Conservation (phyloP, 495 filamentous ascomycete genomes). For the Aspergillus baeticus region DNA sequence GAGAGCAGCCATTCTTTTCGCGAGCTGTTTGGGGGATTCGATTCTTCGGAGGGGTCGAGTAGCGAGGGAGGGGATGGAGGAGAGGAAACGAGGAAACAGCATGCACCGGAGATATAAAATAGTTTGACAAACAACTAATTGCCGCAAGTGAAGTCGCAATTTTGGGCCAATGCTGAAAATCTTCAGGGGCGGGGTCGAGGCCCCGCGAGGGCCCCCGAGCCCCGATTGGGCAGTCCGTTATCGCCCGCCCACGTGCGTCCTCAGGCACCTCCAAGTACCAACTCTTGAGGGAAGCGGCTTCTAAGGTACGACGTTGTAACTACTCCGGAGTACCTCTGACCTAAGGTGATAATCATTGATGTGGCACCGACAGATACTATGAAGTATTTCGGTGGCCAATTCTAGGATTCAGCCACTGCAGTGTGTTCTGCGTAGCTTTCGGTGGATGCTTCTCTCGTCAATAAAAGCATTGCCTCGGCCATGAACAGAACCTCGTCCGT, state of each 20-base stretch:
- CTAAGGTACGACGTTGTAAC: too few relatives aligned
- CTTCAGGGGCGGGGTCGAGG: not conserved
- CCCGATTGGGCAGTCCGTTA: not conserved
- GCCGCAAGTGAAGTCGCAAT: slow-evolving; percentile 1
- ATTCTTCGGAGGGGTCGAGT: slow-evolving; percentile 34
- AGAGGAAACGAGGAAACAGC: slow-evolving; percentile 22
- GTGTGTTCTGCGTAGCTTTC: too few relatives aligned
- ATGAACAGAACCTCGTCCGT: too few relatives aligned
- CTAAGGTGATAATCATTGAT: too few relatives aligned
- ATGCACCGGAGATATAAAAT: slow-evolving; percentile 14
- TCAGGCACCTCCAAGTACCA: slow-evolving; percentile 2
- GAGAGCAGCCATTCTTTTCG: slow-evolving; percentile 54
- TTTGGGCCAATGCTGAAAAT: not conserved
- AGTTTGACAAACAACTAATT: not conserved
- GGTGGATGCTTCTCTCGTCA: too few relatives aligned
- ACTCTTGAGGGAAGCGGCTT: too few relatives aligned
- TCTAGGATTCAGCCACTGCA: too few relatives aligned
- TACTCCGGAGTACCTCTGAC: too few relatives aligned
- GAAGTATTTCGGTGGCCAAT: too few relatives aligned
- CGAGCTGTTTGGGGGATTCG: slow-evolving; percentile 35
- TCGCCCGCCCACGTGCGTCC: slow-evolving; percentile 4
- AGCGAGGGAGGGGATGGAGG: slow-evolving; percentile 18
- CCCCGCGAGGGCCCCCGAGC: not conserved
- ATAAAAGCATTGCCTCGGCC: too few relatives aligned
- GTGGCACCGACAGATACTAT: too few relatives aligned